Conservation (phyloP, 257 asterid genomes). For the Forsythia viridissima region DNA sequence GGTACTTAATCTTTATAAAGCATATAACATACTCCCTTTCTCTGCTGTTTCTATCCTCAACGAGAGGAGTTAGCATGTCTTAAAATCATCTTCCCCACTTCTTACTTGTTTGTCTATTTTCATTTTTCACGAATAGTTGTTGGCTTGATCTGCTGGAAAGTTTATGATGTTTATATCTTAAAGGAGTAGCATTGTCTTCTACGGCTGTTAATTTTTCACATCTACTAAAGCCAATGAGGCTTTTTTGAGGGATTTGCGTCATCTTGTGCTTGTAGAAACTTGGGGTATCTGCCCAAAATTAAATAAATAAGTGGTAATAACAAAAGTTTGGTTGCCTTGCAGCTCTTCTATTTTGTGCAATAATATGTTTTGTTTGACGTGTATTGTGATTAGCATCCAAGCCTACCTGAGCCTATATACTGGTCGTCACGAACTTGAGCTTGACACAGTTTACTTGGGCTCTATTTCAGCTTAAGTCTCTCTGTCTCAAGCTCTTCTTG, state of each 20-base stretch:
- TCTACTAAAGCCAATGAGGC: background rate
- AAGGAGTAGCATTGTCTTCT: background rate
- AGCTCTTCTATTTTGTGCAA: background rate
- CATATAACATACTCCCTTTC: conserved; percentile 14
- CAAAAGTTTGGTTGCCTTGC: conserved; percentile 5
- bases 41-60: conserved; percentile 7
- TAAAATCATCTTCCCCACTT: background rate
- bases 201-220: background rate
- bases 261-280: background rate
- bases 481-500: background rate
- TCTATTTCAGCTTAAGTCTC: background rate
- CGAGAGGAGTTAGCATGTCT: background rate
- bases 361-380: background rate
- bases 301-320: background rate
- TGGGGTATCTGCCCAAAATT: background rate
- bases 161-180: background rate
- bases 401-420: background rate
- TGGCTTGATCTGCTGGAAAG: conserved; percentile 1
- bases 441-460: background rate
- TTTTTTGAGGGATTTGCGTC: background rate
- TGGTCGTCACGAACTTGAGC: background rate
- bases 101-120: conserved; percentile 10
- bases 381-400: background rate
- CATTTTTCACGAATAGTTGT: conserved; percentile 1
- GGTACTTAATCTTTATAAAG: conserved; percentile 49